Conservation (phyloP, 2,329 filamentous ascomycete genomes). For the Fusarium continuum region DNA sequence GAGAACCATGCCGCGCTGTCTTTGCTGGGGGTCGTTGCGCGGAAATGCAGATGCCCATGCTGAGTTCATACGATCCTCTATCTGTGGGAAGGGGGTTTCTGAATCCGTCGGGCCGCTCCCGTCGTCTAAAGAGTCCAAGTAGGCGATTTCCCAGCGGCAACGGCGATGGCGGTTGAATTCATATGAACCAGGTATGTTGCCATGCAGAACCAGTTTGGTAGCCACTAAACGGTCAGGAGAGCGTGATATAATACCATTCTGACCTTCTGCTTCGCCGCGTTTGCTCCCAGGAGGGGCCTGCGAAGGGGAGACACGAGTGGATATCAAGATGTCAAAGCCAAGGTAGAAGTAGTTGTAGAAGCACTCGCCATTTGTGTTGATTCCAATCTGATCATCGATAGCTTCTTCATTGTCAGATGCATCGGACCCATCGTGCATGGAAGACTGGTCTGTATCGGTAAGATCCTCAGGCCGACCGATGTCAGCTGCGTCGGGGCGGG, state of each 20-base stretch:
- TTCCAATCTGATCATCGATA: conserved; percentile 63
- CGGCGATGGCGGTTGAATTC: conserved; percentile 95
- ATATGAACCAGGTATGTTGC: conserved; percentile 94
- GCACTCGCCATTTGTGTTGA: conserved; percentile 72
- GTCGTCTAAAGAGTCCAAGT: conserved; percentile 58
- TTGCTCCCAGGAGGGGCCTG: conserved; percentile 61
- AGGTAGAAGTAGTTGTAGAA: conserved; percentile 99
- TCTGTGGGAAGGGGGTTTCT: conserved; percentile 79
- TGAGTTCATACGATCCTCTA: conserved; percentile 73
- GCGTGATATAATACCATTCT: conserved; percentile 51
- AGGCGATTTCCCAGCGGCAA: conserved; percentile 83
- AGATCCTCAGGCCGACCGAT: conserved; percentile 63
- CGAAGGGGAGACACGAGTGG: conserved; percentile 73
- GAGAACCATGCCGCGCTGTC: conserved; percentile 81
- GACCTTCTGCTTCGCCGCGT: conserved; percentile 34
- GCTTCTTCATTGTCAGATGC: conserved; percentile 69
- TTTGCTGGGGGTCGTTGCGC: conserved; percentile 59
- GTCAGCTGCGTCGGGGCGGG: conserved; percentile 56
- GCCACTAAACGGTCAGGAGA: conserved; percentile 76
- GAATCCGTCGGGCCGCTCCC: conserved; percentile 67
- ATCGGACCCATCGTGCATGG: conserved; percentile 75
- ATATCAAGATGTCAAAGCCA: conserved; percentile 93
- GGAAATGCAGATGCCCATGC: conserved; percentile 75
- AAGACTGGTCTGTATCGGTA: conserved; percentile 79
- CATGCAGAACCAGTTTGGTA: conserved; percentile 92